Conservation (phyloP, 257 asterid species). For the Lithospermum erythrorhizon region DNA sequence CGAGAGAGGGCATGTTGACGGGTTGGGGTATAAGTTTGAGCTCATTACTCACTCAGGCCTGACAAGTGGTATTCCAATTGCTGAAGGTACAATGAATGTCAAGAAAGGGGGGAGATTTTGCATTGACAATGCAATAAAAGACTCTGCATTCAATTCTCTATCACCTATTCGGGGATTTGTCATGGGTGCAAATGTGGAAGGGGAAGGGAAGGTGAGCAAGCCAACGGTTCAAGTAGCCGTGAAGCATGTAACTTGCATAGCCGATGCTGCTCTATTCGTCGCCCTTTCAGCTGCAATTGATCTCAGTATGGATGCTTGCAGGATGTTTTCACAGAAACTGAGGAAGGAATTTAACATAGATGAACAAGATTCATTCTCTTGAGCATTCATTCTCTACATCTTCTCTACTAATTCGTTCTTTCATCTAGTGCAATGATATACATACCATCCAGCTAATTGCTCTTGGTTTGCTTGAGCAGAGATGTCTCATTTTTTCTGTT, state of each 20-base stretch:
- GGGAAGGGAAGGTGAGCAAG: slow-evolving; percentile 55
- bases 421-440: slow-evolving; percentile 37
- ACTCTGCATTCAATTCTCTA: slow-evolving; percentile 22
- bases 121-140: slow-evolving; percentile 43
- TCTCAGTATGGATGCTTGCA: slow-evolving; percentile 81
- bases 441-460: slow-evolving; percentile 30
- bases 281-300: slow-evolving; percentile 83
- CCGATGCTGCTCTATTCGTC: slow-evolving; percentile 67
- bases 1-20: slow-evolving; percentile 55
- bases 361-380: slow-evolving; percentile 30
- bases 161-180: slow-evolving; percentile 52
- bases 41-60: slow-evolving; percentile 51
- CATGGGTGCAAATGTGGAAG: slow-evolving; percentile 69
- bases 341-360: slow-evolving; percentile 58
- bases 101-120: slow-evolving; percentile 60
- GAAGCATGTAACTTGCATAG: slow-evolving; percentile 68
- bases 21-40: slow-evolving; percentile 73
- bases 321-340: slow-evolving; percentile 53
- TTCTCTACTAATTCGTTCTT: not conserved
- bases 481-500: slow-evolving; percentile 1
- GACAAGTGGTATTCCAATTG: slow-evolving; percentile 49
- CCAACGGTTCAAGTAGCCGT: slow-evolving; percentile 71
- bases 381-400: not conserved
- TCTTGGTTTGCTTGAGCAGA: slow-evolving; percentile 41
- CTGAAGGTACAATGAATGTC: slow-evolving; percentile 59